Conservation (phyloP, 345 rosid genomes). For the Litchi chinensis region DNA sequence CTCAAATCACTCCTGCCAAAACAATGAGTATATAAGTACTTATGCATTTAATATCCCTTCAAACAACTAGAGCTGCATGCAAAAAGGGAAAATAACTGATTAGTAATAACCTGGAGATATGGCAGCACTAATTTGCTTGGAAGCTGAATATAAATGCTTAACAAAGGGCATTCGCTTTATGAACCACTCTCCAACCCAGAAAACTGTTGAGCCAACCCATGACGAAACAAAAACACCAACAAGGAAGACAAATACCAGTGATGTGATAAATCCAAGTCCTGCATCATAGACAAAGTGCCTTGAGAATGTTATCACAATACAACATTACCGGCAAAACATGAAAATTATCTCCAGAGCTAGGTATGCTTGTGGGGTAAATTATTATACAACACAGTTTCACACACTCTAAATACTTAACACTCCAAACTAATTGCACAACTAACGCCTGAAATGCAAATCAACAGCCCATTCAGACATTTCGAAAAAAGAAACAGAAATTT, state of each 20-base stretch:
- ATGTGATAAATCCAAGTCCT: conserved; percentile 75
- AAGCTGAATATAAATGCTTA: conserved; percentile 68
- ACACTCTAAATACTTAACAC: not conserved
- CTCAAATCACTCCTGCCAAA: not conserved
- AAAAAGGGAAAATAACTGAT: not conserved
- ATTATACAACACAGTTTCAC: not conserved
- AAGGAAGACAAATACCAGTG: conserved; percentile 61
- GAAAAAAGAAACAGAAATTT: not conserved
- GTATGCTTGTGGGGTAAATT: not conserved
- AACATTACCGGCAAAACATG: not conserved
- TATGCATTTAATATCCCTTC: conserved; percentile 13
- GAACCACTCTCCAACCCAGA: conserved; percentile 76
- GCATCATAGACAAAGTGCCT: conserved; percentile 27
- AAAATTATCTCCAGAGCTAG: conserved; percentile 4
- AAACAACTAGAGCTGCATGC: conserved; percentile 7
- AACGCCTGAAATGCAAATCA: not conserved
- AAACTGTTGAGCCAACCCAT: conserved; percentile 65
- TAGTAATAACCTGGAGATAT: conserved; percentile 61
- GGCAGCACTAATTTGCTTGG: conserved; percentile 77
- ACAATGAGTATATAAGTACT: conserved; percentile 2
- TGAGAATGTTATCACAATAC: conserved; percentile 11
- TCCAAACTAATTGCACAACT: not conserved
- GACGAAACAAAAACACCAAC: conserved; percentile 70
- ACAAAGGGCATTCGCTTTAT: conserved; percentile 70
- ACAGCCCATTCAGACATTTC: not conserved